Evolutionary conservation across 495 filamentous ascomycete species (phyloP), one percentile per base, ranked within the genome.

Genomic region (Lophium mytilinum): DNA sequence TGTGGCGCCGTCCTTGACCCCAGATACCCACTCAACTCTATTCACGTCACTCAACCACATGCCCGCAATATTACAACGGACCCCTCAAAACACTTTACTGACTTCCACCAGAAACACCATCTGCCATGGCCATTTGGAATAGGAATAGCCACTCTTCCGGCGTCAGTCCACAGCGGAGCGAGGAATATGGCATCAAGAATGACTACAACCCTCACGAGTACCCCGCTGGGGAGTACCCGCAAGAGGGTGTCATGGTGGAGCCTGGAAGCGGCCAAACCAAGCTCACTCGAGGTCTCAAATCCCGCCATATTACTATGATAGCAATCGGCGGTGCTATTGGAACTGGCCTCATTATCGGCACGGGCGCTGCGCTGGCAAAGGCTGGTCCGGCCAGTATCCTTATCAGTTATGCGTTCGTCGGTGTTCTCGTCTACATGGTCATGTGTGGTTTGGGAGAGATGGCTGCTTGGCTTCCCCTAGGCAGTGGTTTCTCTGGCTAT

Each of bases 271-370:
- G 68, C 45, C 34, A 55, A 19, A 9, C 35, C 19, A 52, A 66
- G 54, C 58, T 90, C 15, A 83, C 83, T 49, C 80, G 83, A 37
- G 78, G 78, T 5, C 70, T 89, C 46, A 80, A 82, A 56, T 77
- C 84, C 1, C 77, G 83, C 34, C 85, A 88, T 54, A 80, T 89
- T 60, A 83, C 83, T 61, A 83, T 90, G 81, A 91, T 94, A 77
- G 89, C 88, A 4, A 89, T 94, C 62, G 88, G 89, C 30, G 86
- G 87, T 46, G 88, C 89, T 10, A 87, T 94, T 59, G 88, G 87
- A 58, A 89, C 86, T 35, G 85, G 83, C 19, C 67, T 83, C 63
- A 80, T 82, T 66, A 78, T 83, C 50, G 79, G 75, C 36, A 86
- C 82, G 47, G 83, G 83, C 34, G 72, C 77, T 59, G 80, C 81